Base-by-base conservation (phyloP, 148 eudicot species). In the Amaranthus cruentus region DNA sequence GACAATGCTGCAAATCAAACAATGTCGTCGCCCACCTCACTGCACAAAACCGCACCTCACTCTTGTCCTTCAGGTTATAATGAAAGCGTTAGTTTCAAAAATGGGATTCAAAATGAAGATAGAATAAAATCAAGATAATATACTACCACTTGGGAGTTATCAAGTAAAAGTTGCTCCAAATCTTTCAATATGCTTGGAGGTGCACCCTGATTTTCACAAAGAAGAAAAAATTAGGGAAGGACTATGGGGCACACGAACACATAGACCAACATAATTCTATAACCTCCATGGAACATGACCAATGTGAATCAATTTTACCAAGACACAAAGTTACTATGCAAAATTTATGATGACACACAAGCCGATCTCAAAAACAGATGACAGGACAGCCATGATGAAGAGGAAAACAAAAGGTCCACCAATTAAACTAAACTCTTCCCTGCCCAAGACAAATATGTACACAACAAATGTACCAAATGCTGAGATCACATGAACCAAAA, bases 11-110 rank as follows among this genome's bases (percentile, higher is more conserved):
- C 81, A 84, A 71, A 76, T 86, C 91, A 83, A 91, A 94, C 82
- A 94, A 79, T 69, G 96, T 84, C 60, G 93, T 89, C 7, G 98
- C 93, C 98, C 98, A 94, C 83, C 98, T 88, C 84, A 94, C 87
- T 71, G 96, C 98, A 83, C 90, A 94, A 80, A 94, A 94, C 66
- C 98, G 97, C 59, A 91, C 97, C 87, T 94, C 98, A 75, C 91
- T 77, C 82, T 88, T 92, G 80, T 91, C 97, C 98, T 94, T 44
- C 44, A 62, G 28, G 69, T 14, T 55, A 49, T 66, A 43, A 68
- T 28, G 38, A 28, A 48, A 51, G 71, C 55, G 49, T 71, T 43
- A 69, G 54, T 57, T 71, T 64, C 60, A 69, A 51, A 73, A 18
- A 43, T 18, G 9, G 50, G n/a, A 28, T 43, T 57, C 54, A 54